A percentile compares a stretch with the other conserved stretches of the same genome.
Conservation (phyloP, 176 grass and related monocot species). For the Microstegium vimineum region DNA sequence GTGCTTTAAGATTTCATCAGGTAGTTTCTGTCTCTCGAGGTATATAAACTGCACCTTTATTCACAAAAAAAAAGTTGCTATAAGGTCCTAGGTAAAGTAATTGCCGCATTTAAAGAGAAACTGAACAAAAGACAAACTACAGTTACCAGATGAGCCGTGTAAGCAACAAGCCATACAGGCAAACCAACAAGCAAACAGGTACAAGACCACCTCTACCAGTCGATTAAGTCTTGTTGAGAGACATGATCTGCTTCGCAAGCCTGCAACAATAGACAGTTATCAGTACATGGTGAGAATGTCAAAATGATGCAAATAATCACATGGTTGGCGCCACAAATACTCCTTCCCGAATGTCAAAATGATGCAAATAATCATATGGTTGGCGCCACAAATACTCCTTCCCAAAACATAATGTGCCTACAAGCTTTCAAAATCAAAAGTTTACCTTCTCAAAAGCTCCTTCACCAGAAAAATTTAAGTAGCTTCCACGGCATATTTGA, state of each 20-base stretch:
- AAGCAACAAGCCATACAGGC: slow-evolving; percentile 92
- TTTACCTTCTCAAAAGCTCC: slow-evolving; percentile 93
- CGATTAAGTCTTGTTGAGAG: slow-evolving; percentile 88
- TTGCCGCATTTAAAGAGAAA: slow-evolving; percentile 19
- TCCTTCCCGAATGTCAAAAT: no score
- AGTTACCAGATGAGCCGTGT: slow-evolving; percentile 84
- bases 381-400: neutral
- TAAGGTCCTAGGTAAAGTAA: slow-evolving; percentile 1
- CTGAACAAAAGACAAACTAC: slow-evolving; percentile 25
- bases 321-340: no score
- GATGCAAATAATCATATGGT: no score
- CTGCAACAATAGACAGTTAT: slow-evolving; percentile 61
- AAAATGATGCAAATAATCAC: slow-evolving; percentile 10
- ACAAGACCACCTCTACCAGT: slow-evolving; percentile 88
- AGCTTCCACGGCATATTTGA: slow-evolving; percentile 97
- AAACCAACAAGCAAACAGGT: slow-evolving; percentile 92
- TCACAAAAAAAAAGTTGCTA: slow-evolving; percentile 24
- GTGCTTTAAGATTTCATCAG: slow-evolving; percentile 75
- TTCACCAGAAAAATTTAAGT: slow-evolving; percentile 92
- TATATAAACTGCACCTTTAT: slow-evolving; percentile 95
- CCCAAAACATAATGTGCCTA: no score
- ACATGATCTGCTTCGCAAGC: slow-evolving; percentile 87
- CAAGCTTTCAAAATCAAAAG: no score
- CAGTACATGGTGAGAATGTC: slow-evolving; percentile 10
- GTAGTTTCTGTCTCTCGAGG: slow-evolving; percentile 87